Evolutionary conservation across 208 protist genomes (phyloP).

Genomic region (Acanthamoeba lugdunensis): DNA sequence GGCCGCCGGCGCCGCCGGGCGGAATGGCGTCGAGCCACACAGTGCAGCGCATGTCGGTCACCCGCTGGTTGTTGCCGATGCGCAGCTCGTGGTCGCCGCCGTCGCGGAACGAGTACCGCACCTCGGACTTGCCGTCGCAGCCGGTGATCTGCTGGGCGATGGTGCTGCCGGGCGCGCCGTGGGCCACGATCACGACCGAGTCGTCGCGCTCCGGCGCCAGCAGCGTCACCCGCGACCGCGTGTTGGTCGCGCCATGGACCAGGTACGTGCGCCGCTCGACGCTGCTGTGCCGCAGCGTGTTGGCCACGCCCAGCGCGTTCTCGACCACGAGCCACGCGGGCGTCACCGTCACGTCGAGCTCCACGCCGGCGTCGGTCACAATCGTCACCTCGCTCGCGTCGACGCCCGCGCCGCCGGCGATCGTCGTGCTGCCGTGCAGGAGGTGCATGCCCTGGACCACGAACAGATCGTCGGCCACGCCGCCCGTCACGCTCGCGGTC

Average conservation of each 20-base stretch:
- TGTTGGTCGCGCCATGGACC: constrained; percentile 11
- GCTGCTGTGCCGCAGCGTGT: constrained; percentile 30
- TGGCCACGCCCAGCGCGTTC: neutral
- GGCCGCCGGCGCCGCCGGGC: neutral
- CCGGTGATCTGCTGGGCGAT: constrained; percentile 65
- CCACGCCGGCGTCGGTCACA: neutral
- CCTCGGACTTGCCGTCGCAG: constrained; percentile 65
- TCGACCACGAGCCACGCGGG: constrained; percentile 34
- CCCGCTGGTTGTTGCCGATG: constrained; percentile 27
- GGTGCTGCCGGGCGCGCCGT: constrained; percentile 38
- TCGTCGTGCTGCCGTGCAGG: constrained; percentile 29
- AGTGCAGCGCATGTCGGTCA: constrained; percentile 52
- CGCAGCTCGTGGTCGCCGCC: constrained; percentile 44
- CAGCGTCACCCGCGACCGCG: neutral
- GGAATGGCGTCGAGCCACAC: constrained; percentile 60
- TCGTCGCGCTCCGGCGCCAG: constrained; percentile 45
- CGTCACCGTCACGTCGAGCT: neutral
- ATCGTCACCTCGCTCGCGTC: neutral
- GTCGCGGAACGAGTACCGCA: constrained; percentile 18
- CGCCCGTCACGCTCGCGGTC: neutral
- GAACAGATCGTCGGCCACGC: constrained; percentile 63
- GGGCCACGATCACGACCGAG: constrained; percentile 11
- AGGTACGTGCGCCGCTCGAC: constrained; percentile 46
- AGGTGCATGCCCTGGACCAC: constrained; percentile 6
- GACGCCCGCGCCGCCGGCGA: constrained; percentile 25